phyloP scores from a whole-genome alignment of 352 stramenopile genomes.

The Phytophthora fragariae region DNA sequence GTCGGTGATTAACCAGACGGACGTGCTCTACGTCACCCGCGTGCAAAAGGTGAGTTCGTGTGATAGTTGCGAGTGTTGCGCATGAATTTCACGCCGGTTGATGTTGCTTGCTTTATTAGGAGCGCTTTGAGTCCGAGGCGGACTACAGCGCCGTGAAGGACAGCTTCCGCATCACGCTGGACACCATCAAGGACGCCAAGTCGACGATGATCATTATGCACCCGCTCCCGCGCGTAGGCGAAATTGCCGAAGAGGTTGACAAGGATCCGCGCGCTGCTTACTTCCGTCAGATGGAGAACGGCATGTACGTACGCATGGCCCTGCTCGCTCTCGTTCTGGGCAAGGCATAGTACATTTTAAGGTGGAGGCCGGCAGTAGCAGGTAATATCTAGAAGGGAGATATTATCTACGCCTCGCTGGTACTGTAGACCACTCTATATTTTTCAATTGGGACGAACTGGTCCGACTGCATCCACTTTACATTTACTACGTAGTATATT shows the following conservation, averaged over 20 bases:
- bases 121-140: slow-evolving; percentile 95
- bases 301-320: slow-evolving; percentile 99
- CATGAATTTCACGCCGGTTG: slow-evolving; percentile 4
- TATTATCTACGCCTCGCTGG: too few relatives aligned
- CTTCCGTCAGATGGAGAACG: slow-evolving; percentile 98
- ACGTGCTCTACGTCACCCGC: slow-evolving; percentile 99
- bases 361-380: slow-evolving; percentile 7
- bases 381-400: background rate
- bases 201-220: slow-evolving; percentile 97
- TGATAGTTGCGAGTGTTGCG: background rate
- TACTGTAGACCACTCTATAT: too few relatives aligned
- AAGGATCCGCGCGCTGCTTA: slow-evolving; percentile 95
- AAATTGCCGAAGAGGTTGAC: slow-evolving; percentile 98
- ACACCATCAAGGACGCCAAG: slow-evolving; percentile 88
- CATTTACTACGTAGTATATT: slow-evolving; percentile 23
- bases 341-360: slow-evolving; percentile 58
- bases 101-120: slow-evolving; percentile 49
- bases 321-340: slow-evolving; percentile 95
- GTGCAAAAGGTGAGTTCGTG: slow-evolving; percentile 88
- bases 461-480: slow-evolving; percentile 1
- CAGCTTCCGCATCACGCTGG: slow-evolving; percentile 81
- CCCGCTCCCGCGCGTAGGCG: slow-evolving; percentile 97
- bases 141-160: slow-evolving; percentile 97
- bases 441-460: too few relatives aligned
- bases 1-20: slow-evolving; percentile 89